These are phyloP conservation scores for Aspergillus bombycis DNA, from an alignment of 2,329 filamentous ascomycete species.

Conservation along the genomic window DNA sequence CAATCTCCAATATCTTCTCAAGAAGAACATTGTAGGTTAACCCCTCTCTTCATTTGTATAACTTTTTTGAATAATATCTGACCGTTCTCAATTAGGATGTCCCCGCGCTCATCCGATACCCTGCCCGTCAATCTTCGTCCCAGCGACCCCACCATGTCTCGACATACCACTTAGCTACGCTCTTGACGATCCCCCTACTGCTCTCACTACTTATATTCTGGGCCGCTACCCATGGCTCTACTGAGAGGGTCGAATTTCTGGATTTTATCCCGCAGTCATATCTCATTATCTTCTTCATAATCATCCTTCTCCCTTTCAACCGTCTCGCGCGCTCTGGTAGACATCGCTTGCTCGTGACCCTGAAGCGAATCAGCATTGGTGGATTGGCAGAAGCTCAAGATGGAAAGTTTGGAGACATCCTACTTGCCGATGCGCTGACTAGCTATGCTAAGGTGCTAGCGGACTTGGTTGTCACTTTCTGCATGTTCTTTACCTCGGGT, in stretches of 20 bases:
- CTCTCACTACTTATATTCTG: constrained; percentile 81
- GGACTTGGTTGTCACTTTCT: constrained; percentile 84
- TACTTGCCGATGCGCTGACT: constrained; percentile 91
- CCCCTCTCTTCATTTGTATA: constrained; percentile 6
- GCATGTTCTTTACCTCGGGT: constrained; percentile 80
- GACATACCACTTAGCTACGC: constrained; percentile 80
- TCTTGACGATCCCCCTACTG: constrained; percentile 72
- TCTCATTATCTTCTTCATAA: constrained; percentile 70
- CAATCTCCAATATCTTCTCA: constrained; percentile 84
- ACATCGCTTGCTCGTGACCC: constrained; percentile 71
- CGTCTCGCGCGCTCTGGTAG: constrained; percentile 71
- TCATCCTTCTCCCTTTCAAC: constrained; percentile 74
- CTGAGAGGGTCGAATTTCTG: constrained; percentile 71
- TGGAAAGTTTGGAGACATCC: constrained; percentile 91
- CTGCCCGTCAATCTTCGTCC: constrained; percentile 68
- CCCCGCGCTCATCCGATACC: constrained; percentile 83
- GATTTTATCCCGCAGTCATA: constrained; percentile 87
- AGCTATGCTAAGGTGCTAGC: constrained; percentile 92
- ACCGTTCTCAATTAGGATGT: constrained; percentile 63
- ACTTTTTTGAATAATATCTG: neutral
- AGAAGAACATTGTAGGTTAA: constrained; percentile 69
- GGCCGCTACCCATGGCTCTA: constrained; percentile 72
- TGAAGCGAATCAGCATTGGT: constrained; percentile 79
- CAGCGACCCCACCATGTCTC: constrained; percentile 77
- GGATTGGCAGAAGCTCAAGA: constrained; percentile 84